Base-by-base conservation (phyloP, 306 rosid species). In the Pueraria montana region DNA sequence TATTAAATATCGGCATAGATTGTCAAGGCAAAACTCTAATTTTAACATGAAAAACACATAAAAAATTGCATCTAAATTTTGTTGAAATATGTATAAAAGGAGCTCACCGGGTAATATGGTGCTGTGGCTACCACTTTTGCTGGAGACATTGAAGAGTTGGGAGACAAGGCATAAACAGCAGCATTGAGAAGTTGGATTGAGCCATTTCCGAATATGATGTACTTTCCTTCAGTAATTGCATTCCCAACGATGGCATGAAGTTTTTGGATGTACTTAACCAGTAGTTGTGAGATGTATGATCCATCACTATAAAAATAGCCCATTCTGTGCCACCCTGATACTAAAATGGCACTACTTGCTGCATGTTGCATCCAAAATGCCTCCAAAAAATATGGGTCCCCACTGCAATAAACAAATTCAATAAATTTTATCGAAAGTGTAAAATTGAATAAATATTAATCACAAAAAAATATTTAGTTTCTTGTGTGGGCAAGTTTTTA, bases 301-400 rank as follows among this genome's bases (percentile, higher is more conserved):
- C 23, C 6, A 72, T 84, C 82, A 32, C 71, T 16, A 30, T 62
- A 84, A 2, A 7, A 0, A 32, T 89, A 89, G 1, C 88, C 72
- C 92, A 89, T 86, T 71, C 92, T 76, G 26, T 78, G 73, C 64
- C 74, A 78, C 32, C 82, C 82, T 30, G 82, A 78, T 21, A 84
- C 82, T 61, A 84, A 8, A 59, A 89, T 6, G 8, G 85, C 90
- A 59, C 90, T 89, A 2, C 77, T 52, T 21, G 71, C 85, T 66
- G 90, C 82, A 76, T 82, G 82, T 30, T 36, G n/a, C 87, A 48
- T 82, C 92, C 90, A 89, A 50, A 82, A 89, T 5, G 92, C 90
- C 70, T 89, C 88, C 74, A 89, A 50, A 80, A 89, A 89, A 38
- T 21, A 79, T 43, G 88, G 92, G 66, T 84, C 87, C 13, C 90